phyloP scores from a whole-genome alignment of 169 alveolate species.

The Plasmodium coatneyi region DNA sequence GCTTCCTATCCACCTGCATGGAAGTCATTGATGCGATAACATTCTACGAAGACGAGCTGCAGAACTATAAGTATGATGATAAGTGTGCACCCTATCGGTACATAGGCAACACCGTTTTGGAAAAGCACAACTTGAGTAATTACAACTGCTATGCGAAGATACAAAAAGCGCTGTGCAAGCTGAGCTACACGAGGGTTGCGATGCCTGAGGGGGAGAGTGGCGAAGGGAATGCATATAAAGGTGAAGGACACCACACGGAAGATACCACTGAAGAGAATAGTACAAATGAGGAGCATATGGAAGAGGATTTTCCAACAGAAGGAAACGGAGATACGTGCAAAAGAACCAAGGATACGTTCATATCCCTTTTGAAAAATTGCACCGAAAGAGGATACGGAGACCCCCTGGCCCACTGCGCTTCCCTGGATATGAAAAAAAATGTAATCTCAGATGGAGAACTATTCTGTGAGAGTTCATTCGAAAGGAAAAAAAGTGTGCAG shows the following conservation, averaged over 20 bases:
- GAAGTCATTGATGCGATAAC: slow-evolving; percentile 8
- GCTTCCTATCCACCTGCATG: slow-evolving; percentile 31
- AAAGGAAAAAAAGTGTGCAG: slow-evolving; percentile 10
- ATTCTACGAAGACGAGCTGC: slow-evolving; percentile 36
- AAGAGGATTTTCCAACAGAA: background rate
- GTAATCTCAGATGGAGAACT: slow-evolving; percentile 22
- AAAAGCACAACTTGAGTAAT: background rate
- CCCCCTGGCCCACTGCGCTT: slow-evolving; percentile 33
- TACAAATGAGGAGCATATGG: background rate
- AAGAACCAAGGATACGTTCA: slow-evolving; percentile 8
- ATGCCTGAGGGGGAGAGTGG: background rate
- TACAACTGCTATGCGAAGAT: slow-evolving; percentile 39
- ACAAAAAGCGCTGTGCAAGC: slow-evolving; percentile 33
- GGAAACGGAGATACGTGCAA: background rate
- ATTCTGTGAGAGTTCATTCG: slow-evolving; percentile 54
- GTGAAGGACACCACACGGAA: background rate
- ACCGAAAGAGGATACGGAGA: background rate
- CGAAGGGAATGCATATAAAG: background rate
- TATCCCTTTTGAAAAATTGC: slow-evolving; percentile 2
- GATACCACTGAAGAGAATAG: background rate
- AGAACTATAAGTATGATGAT: slow-evolving; percentile 18
- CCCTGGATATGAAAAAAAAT: slow-evolving; percentile 32
- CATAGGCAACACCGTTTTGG: slow-evolving; percentile 42
- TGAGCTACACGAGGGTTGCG: background rate
- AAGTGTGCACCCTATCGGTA: slow-evolving; percentile 18